Evolutionary conservation across 2,329 filamentous ascomycete genomes (phyloP), one percentile per base, ranked within the genome.

Genomic region (Huntiella savannae): DNA sequence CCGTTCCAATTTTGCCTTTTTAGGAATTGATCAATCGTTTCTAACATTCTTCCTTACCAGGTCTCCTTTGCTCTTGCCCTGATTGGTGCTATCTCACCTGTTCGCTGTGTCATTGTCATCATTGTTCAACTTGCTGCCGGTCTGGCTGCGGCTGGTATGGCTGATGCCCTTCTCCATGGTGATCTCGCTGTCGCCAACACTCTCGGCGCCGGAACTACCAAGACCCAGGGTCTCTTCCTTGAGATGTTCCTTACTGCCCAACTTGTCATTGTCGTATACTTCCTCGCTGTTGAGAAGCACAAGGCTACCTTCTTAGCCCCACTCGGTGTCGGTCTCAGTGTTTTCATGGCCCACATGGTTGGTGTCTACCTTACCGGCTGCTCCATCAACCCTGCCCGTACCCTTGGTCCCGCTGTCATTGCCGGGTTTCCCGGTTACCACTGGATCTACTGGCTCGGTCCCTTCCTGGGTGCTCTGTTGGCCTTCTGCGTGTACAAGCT

Each of bases 271-370:
- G 70, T 75, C 2, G 72, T 81, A 28, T 72, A 77, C 57, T 79
- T 83, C 71, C 66, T 83, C 39, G 79, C 78, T 0, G 73, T 75
- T 3, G 78, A 83, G 57, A 84, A 85, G 61, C 79, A 84, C 58
- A 75, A 77, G 39, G 73, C 74, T 2, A 85, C 80, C 0, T 82
- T 70, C 55, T 61, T 84, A 1, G 80, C 80, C 0, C 80, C 81
- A 0, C 62, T 85, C 3, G 79, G 77, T 10, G 82, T 86, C 53
- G 82, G 82, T 1, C 60, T 83, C 2, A 66, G 79, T 0, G 67
- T 85, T 45, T 84, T 85, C 58, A 69, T 84, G 38, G 62, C 63
- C 4, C 61, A 70, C 56, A 57, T 68, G 43, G 60, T 57, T 34
- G 62, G 62, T 19, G 63, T 67, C 16, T 63, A 64, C 52, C 70